Percentiles rank a stretch among this genome's conserved stretches.
Evolutionary conservation across 2,329 filamentous ascomycete genomes (phyloP).

Genomic region (Claviceps maximensis): DNA sequence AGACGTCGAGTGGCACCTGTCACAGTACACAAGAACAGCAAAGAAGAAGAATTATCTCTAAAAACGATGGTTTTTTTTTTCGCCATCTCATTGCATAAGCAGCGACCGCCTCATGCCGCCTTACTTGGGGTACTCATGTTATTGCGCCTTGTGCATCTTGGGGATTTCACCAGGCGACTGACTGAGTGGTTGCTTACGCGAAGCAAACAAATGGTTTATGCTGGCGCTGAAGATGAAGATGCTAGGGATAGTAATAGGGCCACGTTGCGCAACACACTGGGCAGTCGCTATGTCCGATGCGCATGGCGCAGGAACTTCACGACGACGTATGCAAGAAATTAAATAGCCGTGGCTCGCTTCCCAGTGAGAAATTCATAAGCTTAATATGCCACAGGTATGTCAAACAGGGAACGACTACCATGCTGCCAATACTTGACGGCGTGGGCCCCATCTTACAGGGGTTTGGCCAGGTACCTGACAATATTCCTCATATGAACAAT

Average conservation of each 20-base stretch:
- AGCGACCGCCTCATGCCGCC: background rate
- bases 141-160: background rate
- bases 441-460: no score
- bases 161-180: background rate
- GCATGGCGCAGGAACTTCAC: background rate
- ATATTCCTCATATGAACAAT: background rate
- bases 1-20: constrained; percentile 92
- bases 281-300: background rate
- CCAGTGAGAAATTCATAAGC: background rate
- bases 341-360: background rate
- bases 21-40: constrained; percentile 85
- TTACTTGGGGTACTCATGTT: no score
- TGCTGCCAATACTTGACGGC: background rate
- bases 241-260: no score
- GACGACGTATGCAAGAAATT: background rate
- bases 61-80: background rate
- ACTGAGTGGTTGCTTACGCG: background rate
- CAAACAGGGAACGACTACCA: background rate
- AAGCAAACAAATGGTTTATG: background rate
- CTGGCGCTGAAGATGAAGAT: background rate
- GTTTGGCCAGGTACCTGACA: no score
- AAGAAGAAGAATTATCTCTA: constrained; percentile 59
- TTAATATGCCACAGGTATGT: background rate
- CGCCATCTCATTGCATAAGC: background rate
- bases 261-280: background rate